phyloP scores from a whole-genome alignment of 345 rosid genomes.

The rapeseed (Brassica napus) region Da-Ae NC_063443.1:2221501-2222000 shows the following conservation, averaged over 20 bases:
- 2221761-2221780: neutral
- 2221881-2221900: neutral
- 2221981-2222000: neutral
- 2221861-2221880: neutral
- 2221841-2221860: neutral
- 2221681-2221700: too few species aligned
- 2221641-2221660: neutral
- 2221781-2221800: too few species aligned
- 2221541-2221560: neutral
- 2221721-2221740: neutral
- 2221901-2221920: too few species aligned
- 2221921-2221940: neutral
- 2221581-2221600: neutral
- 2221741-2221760: neutral
- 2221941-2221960: too few species aligned
- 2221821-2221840: neutral
- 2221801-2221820: too few species aligned
- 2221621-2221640: neutral
- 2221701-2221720: neutral
- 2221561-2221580: neutral
- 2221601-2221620: conserved; percentile 9
- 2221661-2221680: neutral
- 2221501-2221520: conserved; percentile 22
- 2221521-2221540: neutral
- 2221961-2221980: too few species aligned